These are phyloP conservation scores for Arachnomyces sp. DNA, from an alignment of 2,329 filamentous ascomycete species.

Conservation along the genomic window DNA sequence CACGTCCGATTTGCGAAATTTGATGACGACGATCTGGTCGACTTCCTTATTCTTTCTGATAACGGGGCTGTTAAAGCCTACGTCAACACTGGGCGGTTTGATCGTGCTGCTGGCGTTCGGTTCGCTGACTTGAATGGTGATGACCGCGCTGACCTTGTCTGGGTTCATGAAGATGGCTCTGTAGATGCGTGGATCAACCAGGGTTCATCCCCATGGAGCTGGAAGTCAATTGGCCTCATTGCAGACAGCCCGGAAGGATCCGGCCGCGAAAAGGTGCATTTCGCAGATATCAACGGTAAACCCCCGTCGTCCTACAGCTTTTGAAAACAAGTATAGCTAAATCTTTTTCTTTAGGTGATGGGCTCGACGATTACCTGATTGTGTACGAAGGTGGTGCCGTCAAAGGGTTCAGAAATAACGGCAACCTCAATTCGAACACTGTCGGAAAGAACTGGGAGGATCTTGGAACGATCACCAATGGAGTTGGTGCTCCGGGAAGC, in stretches of 20 bases:
- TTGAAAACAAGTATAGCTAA: too few species aligned
- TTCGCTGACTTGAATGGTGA: slow-evolving; percentile 9
- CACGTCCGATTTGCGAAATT: slow-evolving; percentile 1
- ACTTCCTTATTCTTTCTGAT: background rate
- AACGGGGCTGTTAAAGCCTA: background rate
- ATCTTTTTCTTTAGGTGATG: background rate
- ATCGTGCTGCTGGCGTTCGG: slow-evolving; percentile 1
- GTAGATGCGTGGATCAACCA: slow-evolving; percentile 9
- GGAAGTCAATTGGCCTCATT: too few species aligned
- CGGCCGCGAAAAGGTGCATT: background rate
- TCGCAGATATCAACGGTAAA: slow-evolving; percentile 9
- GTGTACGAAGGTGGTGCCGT: slow-evolving; percentile 3
- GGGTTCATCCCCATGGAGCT: background rate
- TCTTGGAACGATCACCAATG: background rate
- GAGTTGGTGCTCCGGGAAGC: background rate
- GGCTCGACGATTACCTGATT: slow-evolving; percentile 1
- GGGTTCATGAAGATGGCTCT: slow-evolving; percentile 5
- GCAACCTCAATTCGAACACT: background rate
- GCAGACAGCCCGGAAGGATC: too few species aligned
- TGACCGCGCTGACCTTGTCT: slow-evolving; percentile 10
- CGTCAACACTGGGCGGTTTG: background rate
- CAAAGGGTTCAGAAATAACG: background rate
- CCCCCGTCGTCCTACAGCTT: too few species aligned
- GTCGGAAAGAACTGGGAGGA: background rate
- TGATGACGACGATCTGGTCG: background rate